Base-by-base conservation (phyloP, 257 asterid genomes). In the Catharanthus roseus region DNA sequence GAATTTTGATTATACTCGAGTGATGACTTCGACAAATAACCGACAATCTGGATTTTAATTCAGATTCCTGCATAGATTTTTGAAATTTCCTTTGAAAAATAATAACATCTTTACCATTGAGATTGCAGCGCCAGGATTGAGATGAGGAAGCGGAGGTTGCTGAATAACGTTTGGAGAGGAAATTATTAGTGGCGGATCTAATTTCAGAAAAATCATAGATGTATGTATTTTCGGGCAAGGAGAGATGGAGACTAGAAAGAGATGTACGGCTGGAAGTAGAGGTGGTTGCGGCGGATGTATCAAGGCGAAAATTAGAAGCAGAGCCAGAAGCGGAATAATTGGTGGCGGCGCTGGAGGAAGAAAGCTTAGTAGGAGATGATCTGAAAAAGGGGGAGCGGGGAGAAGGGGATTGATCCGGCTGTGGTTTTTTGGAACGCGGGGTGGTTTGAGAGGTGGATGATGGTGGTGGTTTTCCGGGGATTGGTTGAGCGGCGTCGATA, bases 151-250 rank as follows among this genome's bases (percentile, higher is more conserved):
- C 38, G 54, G 97, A 79, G 44, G 88, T 42, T 41, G 96, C 72
- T 56, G 97, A 95, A 82, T 77, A 81, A 16, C 93, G 89, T 63
- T 88, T 89, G 1, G 82, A 78, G 63, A 95, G 95, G 86, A 95
- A 95, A 51, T 91, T 95, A 80, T 95, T 95, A 42, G 97, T 91
- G 77, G 97, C 97, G 53, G 95, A 68, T 54, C 99, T 92, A 38
- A 95, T 90, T 33, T 86, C 92, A n/a, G 95, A 75, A 86, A 91
- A 89, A 31, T 85, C 89, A 78, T 91, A 91, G 28, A 91, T 86
- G 19, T 80, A 77, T 1, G 93, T 72, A 71, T 70, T 80, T 11
- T 88, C 93, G 0, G 96, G 93, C 13, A 95, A 85, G 34, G 85
- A 76, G 0, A 83, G 81, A 34, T 82, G 97, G 57, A 91, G 82